Evolutionary conservation across 768 basidiomycete species (phyloP), one percentile per base, ranked within the genome.

Genomic region (Russula brevipes): DNA sequence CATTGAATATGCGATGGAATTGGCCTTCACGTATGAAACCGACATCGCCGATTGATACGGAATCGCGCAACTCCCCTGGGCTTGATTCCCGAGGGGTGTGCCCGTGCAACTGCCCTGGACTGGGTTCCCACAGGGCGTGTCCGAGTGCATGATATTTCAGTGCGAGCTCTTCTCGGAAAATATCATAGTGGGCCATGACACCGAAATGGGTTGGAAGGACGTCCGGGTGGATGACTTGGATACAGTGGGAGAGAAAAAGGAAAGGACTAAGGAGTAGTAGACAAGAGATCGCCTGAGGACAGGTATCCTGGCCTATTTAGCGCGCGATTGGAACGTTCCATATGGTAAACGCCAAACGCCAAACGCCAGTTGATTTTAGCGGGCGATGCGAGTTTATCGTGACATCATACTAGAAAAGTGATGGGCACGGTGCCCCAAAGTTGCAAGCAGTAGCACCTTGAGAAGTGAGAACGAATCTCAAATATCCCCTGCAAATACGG

Each of bases 1-100:
- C 41, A 35, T 56, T 56, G 42, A 56, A 56, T 31, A 56, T 31
- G 5, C 54, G 54, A 33, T 56, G 54, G 17, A 56, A 56, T 45
- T 39, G 41, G 38, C 53, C 53, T 30, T 11, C 19, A 4, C 36
- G 36, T 30, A 55, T 55, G 54, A n/a, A 55, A 31, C 39, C 41
- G 54, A 55, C 54, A 9, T 55, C 38, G 54, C 52, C 52, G 39
- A 54, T 38, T 39, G 17, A 17, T 9, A 54, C 52, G 1, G 17
- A 38, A 19, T 3, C 38, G 24, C 24, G n/a, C n/a, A 24, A 36
- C n/a, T 24, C 54, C 31, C 54, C 31, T 35, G 42, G 42, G 31
- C 42, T 56, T 56, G 54, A 31, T 35, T 56, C 42, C 42, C 42
- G 33, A n/a, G n/a, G 19, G 30, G 54, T 31, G 3, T 56, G 42